Evolutionary conservation across 1,139 yeast genomes (phyloP).

Genomic region (Candida glucosophila): DNA sequence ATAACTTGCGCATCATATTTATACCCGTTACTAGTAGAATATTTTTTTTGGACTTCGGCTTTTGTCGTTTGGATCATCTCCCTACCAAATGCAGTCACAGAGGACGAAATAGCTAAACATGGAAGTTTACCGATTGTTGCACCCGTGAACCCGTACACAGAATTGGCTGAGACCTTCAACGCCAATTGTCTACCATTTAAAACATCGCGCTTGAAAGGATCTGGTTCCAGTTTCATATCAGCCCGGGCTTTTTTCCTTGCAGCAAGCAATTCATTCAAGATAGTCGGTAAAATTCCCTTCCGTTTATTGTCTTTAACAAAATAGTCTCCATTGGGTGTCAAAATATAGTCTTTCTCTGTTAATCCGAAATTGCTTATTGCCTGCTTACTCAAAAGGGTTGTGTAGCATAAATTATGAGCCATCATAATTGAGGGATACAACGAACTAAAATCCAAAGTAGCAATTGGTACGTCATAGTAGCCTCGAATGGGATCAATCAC

Average conservation of each 20-base stretch:
- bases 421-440: slow-evolving; percentile 98
- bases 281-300: slow-evolving; percentile 86
- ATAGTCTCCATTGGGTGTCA: slow-evolving; percentile 87
- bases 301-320: slow-evolving; percentile 70
- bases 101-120: slow-evolving; percentile 91
- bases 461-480: slow-evolving; percentile 93
- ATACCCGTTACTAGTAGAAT: slow-evolving; percentile 72
- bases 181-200: slow-evolving; percentile 97
- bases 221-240: slow-evolving; percentile 86
- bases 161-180: slow-evolving; percentile 90
- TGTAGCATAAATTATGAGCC: slow-evolving; percentile 97
- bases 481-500: slow-evolving; percentile 96
- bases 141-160: slow-evolving; percentile 98
- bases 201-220: slow-evolving; percentile 89
- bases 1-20: slow-evolving; percentile 81
- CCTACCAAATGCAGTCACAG: slow-evolving; percentile 94
- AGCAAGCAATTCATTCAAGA: slow-evolving; percentile 74
- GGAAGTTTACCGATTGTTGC: slow-evolving; percentile 97
- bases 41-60: slow-evolving; percentile 71
- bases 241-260: slow-evolving; percentile 92
- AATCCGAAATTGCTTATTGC: slow-evolving; percentile 61
- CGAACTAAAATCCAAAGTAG: slow-evolving; percentile 95
- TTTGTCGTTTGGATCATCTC: slow-evolving; percentile 93
- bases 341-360: slow-evolving; percentile 68
- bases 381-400: slow-evolving; percentile 67